Evolutionary conservation across 2,329 filamentous ascomycete genomes (phyloP), one percentile per base, ranked within the genome.

Genomic region (Chrysoporthe cubensis): DNA sequence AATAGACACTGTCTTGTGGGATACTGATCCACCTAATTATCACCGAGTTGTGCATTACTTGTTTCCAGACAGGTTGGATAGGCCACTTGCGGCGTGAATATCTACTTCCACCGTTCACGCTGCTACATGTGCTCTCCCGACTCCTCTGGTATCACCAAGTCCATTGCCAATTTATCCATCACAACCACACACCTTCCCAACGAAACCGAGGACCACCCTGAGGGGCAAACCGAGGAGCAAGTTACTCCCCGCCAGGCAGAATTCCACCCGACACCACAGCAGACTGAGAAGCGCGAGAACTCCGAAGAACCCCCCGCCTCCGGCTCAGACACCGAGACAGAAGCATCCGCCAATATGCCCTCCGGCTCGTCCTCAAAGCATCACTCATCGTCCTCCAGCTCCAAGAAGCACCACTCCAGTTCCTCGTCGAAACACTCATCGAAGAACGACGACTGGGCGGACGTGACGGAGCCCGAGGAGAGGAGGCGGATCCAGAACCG

Each of bases 401-500:
- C 77, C 4, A 82, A 80, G 66, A 82, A 79, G 66, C 73, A 76
- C 62, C 73, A 73, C 60, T 75, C 74, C 18, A 76, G 75, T 62
- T 76, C 74, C 66, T 76, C 75, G 58, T 73, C 76, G 61, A 85
- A 81, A 21, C 66, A 68, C 60, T 63, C 64, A 70, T 76, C 81
- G 5, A 85, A 83, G 71, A 80, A 80, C 2, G 84, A 91, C 71
- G 87, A 92, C 78, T 94, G 91, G 91, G 83, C 86, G 40, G 85
- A 89, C 0, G 84, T 93, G 56, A 86, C 85, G 7, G 90, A 93
- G 72, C 89, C 90, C 0, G 88, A 88, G 69, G 89, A 92, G 79
- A 84, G 91, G 74, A 83, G 91, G 70, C 88, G 90, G 69, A 90
- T 93, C 62, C 91, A 94, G 76, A 94, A 94, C 76, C 86, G 90